Percentiles rank a stretch among this genome's conserved stretches.
Conservation (phyloP, 2,329 filamentous ascomycete genomes). For the Rasamsonia emersonii region DNA sequence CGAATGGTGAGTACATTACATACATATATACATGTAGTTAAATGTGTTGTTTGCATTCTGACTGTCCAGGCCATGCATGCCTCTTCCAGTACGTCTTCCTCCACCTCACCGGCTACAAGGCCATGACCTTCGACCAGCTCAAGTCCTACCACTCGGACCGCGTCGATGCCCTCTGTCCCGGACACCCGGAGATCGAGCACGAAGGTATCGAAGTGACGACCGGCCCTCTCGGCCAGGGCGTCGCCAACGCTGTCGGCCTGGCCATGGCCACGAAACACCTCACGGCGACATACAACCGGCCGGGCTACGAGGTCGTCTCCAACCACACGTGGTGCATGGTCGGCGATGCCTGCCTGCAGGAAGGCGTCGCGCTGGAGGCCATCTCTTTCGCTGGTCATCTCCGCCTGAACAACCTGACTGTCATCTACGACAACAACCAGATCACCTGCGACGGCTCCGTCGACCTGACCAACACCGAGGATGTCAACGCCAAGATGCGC, state of each 20-base stretch:
- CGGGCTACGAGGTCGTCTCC: constrained; percentile 38
- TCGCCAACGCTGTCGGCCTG: constrained; percentile 51
- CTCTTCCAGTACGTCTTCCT: constrained; percentile 48
- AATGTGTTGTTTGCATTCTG: background rate
- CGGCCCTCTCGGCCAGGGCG: constrained; percentile 48
- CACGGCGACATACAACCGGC: constrained; percentile 44
- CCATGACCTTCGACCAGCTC: constrained; percentile 50
- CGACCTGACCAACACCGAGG: constrained; percentile 47
- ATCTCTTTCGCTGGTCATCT: constrained; percentile 50
- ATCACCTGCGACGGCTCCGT: constrained; percentile 52
- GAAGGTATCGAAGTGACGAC: constrained; percentile 51
- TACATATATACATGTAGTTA: background rate
- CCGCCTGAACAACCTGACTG: constrained; percentile 47
- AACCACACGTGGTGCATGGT: constrained; percentile 49
- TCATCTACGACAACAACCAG: constrained; percentile 56
- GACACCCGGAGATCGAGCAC: constrained; percentile 43
- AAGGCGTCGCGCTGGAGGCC: constrained; percentile 50
- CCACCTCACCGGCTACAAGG: constrained; percentile 46
- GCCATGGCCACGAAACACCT: constrained; percentile 51
- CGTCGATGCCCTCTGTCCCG: constrained; percentile 44
- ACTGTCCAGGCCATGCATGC: constrained; percentile 40
- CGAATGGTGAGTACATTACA: constrained; percentile 37
- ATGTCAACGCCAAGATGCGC: constrained; percentile 50
- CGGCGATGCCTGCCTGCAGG: constrained; percentile 51
- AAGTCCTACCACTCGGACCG: constrained; percentile 46